phyloP scores from a whole-genome alignment of 225 moss, liverwort and hornwort genomes.

The Asterella californica region DNA sequence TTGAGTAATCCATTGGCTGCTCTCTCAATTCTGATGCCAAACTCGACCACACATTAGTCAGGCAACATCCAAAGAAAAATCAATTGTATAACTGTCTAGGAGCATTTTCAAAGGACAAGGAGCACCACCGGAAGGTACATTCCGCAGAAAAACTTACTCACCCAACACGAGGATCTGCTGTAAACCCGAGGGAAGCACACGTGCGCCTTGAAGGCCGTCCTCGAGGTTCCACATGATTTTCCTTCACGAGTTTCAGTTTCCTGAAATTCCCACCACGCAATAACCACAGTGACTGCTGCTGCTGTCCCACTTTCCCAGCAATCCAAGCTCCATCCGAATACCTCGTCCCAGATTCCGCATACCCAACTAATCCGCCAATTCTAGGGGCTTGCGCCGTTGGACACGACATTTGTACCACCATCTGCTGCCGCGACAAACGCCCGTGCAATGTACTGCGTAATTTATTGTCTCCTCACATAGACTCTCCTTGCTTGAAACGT shows the following conservation, averaged over 20 bases:
- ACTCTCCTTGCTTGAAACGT: neutral
- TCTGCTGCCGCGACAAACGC: conserved; percentile 11
- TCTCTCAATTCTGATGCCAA: conserved; percentile 46
- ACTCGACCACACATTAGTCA: neutral
- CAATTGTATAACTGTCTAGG: too few species aligned
- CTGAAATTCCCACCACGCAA: neutral
- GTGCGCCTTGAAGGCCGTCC: conserved; percentile 15
- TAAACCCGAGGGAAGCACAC: conserved; percentile 43
- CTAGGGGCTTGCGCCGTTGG: neutral
- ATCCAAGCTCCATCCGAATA: neutral
- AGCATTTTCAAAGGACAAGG: too few species aligned
- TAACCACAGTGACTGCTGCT: neutral
- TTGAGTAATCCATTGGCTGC: conserved; percentile 48
- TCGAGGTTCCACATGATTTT: neutral
- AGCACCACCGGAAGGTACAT: neutral
- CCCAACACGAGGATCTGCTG: conserved; percentile 49
- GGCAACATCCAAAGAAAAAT: neutral
- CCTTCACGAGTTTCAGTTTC: neutral
- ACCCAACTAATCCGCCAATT: neutral
- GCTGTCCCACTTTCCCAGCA: neutral
- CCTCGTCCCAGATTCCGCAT: neutral
- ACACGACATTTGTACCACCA: conserved; percentile 2
- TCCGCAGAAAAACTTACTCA: conserved; percentile 6
- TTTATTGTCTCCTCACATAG: neutral
- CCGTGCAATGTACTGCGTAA: neutral